phyloP scores from a whole-genome alignment of 179 eudicot genomes.

The Heliamphora pulchella region DNA sequence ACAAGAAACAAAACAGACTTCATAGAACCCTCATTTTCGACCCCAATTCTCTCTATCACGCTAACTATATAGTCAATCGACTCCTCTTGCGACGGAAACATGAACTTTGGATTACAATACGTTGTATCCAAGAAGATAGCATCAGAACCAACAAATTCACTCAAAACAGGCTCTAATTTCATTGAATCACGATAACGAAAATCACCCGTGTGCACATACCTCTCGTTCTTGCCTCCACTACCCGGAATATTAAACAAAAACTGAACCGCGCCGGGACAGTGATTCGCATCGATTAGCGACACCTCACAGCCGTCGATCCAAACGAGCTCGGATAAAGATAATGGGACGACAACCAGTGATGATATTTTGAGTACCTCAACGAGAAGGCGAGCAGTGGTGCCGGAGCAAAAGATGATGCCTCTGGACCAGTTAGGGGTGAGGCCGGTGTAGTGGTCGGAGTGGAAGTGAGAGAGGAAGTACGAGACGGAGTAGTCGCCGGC shows the following conservation, averaged over 20 bases:
- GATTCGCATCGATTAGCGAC: conserved; percentile 71
- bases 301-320: conserved; percentile 64
- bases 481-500: conserved; percentile 64
- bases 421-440: conserved; percentile 51
- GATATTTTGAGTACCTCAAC: conserved; percentile 45
- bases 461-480: conserved; percentile 91
- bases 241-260: conserved; percentile 60
- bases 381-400: conserved; percentile 49
- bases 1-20: conserved; percentile 74
- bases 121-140: conserved; percentile 85
- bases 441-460: conserved; percentile 88
- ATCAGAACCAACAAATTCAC: conserved; percentile 68
- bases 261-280: conserved; percentile 94
- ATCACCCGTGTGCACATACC: conserved; percentile 94
- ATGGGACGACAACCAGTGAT: conserved; percentile 29
- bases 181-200: conserved; percentile 58
- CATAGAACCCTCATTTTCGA: conserved; percentile 32
- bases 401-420: conserved; percentile 75
- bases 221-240: conserved; percentile 37
- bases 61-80: conserved; percentile 74
- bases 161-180: conserved; percentile 41
- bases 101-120: conserved; percentile 78
- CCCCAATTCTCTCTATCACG: conserved; percentile 49
- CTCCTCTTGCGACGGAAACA: conserved; percentile 78
- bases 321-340: conserved; percentile 41